Evolutionary conservation across 345 rosid species (phyloP).

Genomic region (Murraya paniculata): DNA sequence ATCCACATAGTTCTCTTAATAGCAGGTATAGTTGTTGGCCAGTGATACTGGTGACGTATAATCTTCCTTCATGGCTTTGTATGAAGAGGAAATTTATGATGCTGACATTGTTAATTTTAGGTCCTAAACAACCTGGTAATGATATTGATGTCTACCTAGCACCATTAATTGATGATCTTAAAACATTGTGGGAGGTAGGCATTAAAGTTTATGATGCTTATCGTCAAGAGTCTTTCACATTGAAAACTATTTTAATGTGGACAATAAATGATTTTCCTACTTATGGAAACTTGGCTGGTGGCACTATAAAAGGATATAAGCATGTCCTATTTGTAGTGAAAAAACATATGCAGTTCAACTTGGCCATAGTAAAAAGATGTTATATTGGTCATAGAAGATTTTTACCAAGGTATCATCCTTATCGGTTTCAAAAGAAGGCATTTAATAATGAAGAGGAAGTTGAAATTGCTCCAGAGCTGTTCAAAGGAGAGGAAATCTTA

Average conservation of each 20-base stretch:
- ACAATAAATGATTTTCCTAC: not conserved
- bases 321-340: not conserved
- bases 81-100: not conserved
- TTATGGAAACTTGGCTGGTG: not conserved
- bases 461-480: too few relatives aligned
- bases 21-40: not conserved
- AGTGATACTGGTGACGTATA: not conserved
- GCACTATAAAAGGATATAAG: not conserved
- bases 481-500: too few relatives aligned
- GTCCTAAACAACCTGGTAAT: not conserved
- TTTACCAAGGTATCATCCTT: not conserved
- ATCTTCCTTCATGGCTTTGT: not conserved
- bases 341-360: too few relatives aligned
- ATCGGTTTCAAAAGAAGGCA: too few relatives aligned
- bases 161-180: not conserved
- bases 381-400: too few relatives aligned
- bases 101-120: not conserved
- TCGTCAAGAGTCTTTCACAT: not conserved
- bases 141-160: not conserved
- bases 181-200: not conserved
- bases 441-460: too few relatives aligned
- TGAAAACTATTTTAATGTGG: not conserved
- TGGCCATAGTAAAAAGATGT: too few relatives aligned
- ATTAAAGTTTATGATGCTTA: not conserved
- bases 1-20: not conserved